Evolutionary conservation across 2,329 filamentous ascomycete genomes (phyloP).

Genomic region (Aspergillus tamarii): DNA sequence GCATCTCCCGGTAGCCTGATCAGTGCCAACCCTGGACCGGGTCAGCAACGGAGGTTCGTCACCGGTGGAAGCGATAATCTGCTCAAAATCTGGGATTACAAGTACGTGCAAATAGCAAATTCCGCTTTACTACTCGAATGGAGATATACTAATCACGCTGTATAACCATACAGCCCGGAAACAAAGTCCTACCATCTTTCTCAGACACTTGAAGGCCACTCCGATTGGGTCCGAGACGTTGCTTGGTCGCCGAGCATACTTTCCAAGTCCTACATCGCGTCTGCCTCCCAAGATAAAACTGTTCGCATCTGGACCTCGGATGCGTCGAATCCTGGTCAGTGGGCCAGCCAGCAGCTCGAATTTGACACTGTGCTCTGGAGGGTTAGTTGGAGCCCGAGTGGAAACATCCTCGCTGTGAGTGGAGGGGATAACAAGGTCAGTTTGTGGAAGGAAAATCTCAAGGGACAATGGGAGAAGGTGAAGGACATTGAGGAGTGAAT

Average conservation of each 20-base stretch:
- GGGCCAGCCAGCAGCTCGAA: conserved; percentile 81
- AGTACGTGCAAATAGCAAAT: conserved; percentile 44
- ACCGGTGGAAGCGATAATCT: conserved; percentile 93
- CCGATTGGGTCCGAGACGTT: conserved; percentile 96
- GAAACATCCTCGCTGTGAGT: conserved; percentile 92
- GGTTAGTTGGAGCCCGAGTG: conserved; percentile 96
- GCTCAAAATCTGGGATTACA: conserved; percentile 91
- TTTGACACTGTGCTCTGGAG: conserved; percentile 93
- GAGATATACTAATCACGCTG: conserved; percentile 1
- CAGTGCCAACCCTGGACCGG: conserved; percentile 66
- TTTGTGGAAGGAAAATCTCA: conserved; percentile 97
- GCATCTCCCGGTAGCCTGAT: conserved; percentile 82
- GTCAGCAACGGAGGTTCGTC: conserved; percentile 79
- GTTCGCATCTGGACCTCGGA: conserved; percentile 95
- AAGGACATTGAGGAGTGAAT: conserved; percentile 88
- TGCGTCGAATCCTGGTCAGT: conserved; percentile 67
- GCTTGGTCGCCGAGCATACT: conserved; percentile 95
- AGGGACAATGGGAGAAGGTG: conserved; percentile 94
- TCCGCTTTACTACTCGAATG: neutral
- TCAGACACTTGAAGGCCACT: conserved; percentile 73
- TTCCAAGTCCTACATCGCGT: conserved; percentile 95
- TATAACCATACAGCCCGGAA: conserved; percentile 47
- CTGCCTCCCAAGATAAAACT: conserved; percentile 93
- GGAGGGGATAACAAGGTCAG: conserved; percentile 96
- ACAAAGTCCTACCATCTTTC: conserved; percentile 56